Percentiles rank a stretch among this genome's conserved stretches.
These are phyloP conservation scores for Tulasnella sp. DNA, from an alignment of 768 basidiomycete genomes.

Conservation along the genomic window DNA sequence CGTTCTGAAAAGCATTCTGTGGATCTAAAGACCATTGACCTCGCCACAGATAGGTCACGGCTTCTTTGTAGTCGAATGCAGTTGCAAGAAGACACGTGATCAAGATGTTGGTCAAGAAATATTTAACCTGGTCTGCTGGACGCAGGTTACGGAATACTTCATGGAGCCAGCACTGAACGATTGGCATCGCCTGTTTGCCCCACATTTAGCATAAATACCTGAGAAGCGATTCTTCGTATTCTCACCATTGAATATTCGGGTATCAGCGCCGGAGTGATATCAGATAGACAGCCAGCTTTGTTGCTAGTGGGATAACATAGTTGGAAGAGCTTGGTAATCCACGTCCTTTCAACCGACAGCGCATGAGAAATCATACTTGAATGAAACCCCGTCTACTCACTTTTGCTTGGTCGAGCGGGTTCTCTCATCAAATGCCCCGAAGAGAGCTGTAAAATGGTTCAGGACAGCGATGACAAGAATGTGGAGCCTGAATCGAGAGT, in stretches of 20 bases:
- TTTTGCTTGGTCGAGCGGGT: too few relatives aligned
- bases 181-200: background rate
- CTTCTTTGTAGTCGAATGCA: constrained; percentile 5
- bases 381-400: too few relatives aligned
- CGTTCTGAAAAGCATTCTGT: too few relatives aligned
- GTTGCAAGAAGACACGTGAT: constrained; percentile 2
- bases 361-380: background rate
- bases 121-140: too few relatives aligned
- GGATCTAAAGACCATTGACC: too few relatives aligned
- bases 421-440: too few relatives aligned
- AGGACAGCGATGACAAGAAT: constrained; percentile 6
- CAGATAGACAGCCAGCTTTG: background rate
- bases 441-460: background rate
- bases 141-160: background rate
- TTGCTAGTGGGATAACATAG: background rate
- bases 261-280: background rate
- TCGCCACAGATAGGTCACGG: background rate
- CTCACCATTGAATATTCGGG: constrained; percentile 7
- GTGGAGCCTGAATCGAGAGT: background rate
- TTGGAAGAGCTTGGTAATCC: background rate
- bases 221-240: background rate
- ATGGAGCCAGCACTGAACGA: constrained; percentile 1
- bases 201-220: too few relatives aligned
- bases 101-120: constrained; percentile 1
- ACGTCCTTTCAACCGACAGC: background rate